phyloP scores from a whole-genome alignment of 768 basidiomycete species.

The Hysterangium stoloniferum region DNA sequence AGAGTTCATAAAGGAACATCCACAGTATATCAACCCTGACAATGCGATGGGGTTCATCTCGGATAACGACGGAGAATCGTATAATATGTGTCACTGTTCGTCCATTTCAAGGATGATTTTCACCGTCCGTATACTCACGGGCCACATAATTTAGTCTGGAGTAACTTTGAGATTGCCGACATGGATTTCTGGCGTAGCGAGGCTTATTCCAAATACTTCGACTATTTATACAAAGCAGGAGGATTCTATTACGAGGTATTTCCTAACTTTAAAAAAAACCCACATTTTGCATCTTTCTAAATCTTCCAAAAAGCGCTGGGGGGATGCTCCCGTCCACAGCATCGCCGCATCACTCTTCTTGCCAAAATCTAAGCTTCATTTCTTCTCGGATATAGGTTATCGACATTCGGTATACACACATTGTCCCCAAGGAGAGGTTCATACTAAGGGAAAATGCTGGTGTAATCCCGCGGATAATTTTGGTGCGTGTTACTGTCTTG shows the following conservation, averaged over 20 bases:
- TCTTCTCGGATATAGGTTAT: constrained; percentile 67
- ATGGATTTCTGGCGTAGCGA: constrained; percentile 34
- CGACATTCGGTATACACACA: constrained; percentile 49
- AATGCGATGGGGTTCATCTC: constrained; percentile 33
- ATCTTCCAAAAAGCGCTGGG: constrained; percentile 22
- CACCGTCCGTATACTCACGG: neutral
- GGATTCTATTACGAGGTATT: constrained; percentile 32
- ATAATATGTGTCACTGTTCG: constrained; percentile 75
- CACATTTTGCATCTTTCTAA: neutral
- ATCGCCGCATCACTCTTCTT: constrained; percentile 43
- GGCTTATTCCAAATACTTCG: constrained; percentile 36
- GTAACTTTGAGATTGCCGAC: constrained; percentile 36
- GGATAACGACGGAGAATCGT: constrained; percentile 49
- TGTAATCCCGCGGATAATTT: constrained; percentile 49
- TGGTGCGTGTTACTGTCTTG: constrained; percentile 36
- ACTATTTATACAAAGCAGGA: constrained; percentile 32
- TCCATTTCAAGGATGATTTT: constrained; percentile 27
- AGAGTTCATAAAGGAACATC: constrained; percentile 31
- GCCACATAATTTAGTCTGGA: constrained; percentile 28
- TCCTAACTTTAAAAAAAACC: too few relatives aligned
- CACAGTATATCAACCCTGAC: constrained; percentile 29
- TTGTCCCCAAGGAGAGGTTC: constrained; percentile 34
- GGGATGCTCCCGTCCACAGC: constrained; percentile 42
- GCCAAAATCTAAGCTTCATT: constrained; percentile 54
- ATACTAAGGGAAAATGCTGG: constrained; percentile 37